A percentile compares a stretch with the other conserved stretches of the same genome.
Conservation (phyloP, 192 early-diverging fungal species). For the Neocallimastix lanati region DNA sequence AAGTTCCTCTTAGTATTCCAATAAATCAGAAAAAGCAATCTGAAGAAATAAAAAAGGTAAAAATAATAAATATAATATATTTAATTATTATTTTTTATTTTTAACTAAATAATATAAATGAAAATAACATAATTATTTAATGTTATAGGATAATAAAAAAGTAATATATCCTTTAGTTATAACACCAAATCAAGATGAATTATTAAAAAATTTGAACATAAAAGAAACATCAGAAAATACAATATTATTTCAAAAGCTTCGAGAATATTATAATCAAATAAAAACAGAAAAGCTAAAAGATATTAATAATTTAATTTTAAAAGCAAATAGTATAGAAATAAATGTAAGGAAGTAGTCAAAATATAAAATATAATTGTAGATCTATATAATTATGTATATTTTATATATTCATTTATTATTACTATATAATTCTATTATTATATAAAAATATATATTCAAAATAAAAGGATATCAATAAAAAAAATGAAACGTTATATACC, state of each 20-base stretch:
- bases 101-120: too few species aligned
- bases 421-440: too few species aligned
- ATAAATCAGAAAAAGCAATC: background rate
- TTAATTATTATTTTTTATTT: too few species aligned
- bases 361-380: too few species aligned
- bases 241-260: background rate
- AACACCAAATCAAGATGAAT: background rate
- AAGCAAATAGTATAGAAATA: background rate
- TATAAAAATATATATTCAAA: too few species aligned
- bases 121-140: too few species aligned
- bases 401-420: too few species aligned
- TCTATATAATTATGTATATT: too few species aligned
- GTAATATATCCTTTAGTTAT: background rate
- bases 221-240: background rate
- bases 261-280: background rate
- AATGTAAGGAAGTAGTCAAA: background rate
- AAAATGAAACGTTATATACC: background rate
- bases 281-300: background rate
- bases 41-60: background rate
- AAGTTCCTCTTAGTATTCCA: background rate
- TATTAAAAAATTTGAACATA: background rate
- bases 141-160: background rate
- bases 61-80: too few species aligned
- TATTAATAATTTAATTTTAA: background rate
- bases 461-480: background rate